Evolutionary conservation across 208 protist species (phyloP), one percentile per base, ranked within the genome.

Genomic region (Leishmania lainsoni): DNA sequence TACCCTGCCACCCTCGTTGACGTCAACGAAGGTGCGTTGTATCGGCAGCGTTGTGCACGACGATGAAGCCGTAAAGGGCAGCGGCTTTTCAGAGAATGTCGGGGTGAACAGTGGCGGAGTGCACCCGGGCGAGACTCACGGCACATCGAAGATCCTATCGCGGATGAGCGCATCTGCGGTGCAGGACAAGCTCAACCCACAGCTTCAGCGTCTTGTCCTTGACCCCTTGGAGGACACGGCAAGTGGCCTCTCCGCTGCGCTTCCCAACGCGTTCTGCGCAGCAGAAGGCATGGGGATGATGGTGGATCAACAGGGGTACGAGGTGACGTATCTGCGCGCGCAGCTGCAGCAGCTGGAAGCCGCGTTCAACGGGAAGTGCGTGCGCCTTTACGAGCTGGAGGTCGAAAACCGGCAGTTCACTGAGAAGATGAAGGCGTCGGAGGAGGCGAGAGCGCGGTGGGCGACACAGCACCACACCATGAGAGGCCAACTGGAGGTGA

Each of bases 301-400:
- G 65, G 74, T 95, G 56, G 92, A 95, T 81, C 91, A 87, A 48
- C 80, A 83, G 32, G 87, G 92, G n/a, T 97, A 97, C 75, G 94
- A 97, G 73, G 87, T 93, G 42, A 90, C 92, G 14, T 97, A 93
- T 76, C 86, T 97, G 58, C 91, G 92, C 26, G 84, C 82, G 56
- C 91, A 97, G 76, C 80, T 97, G 65, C 90, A 95, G 75, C 94
- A 97, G 79, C 86, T 96, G 6, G 92, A 97, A 81, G 94, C 94
- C 20, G 94, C 92, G 16, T 96, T 92, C 79, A 97, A 95, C 79
- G 75, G 89, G 45, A 97, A 95, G 83, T 97, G 92, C 76, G 92
- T 96, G 61, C 85, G 87, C 0, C 72, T 96, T 75, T 91, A 96
- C 83, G 94, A 97, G 85, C 82, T 97, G 54, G 83, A 88, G 52